Conservation (phyloP, 164 flowering plant genomes). For the Santalum album region DNA sequence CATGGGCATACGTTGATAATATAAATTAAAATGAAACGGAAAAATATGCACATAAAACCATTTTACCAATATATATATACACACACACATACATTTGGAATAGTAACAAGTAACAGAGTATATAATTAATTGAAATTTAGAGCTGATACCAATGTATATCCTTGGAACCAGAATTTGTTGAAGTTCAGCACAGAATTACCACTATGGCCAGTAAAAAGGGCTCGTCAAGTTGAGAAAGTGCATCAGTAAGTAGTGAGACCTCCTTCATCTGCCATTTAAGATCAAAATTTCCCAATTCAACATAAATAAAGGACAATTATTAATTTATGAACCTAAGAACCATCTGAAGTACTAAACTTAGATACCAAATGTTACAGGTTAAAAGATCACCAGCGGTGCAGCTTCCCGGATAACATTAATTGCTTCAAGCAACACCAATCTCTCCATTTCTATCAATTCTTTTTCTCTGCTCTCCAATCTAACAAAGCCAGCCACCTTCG, state of each 20-base stretch:
- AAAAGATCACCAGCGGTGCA: conserved; percentile 92
- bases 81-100: conserved; percentile 8
- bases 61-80: background rate
- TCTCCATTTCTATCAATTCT: conserved; percentile 62
- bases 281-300: conserved; percentile 17
- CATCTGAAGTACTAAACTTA: conserved; percentile 23
- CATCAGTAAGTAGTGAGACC: conserved; percentile 82
- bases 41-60: background rate
- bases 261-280: conserved; percentile 83
- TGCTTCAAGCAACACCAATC: conserved; percentile 50
- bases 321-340: conserved; percentile 7
- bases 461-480: conserved; percentile 58
- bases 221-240: conserved; percentile 79
- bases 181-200: conserved; percentile 99
- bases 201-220: conserved; percentile 97
- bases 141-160: conserved; percentile 88
- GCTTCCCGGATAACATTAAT: conserved; percentile 61
- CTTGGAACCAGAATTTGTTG: conserved; percentile 85
- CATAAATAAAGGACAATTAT: background rate
- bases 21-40: too few species aligned
- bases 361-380: conserved; percentile 47
- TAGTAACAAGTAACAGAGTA: conserved; percentile 6
- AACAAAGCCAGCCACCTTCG: conserved; percentile 36
- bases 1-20: too few species aligned
- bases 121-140: conserved; percentile 43